Evolutionary conservation across 176 grass and related monocot genomes (phyloP).

Genomic region (Eragrostis curvula): DNA sequence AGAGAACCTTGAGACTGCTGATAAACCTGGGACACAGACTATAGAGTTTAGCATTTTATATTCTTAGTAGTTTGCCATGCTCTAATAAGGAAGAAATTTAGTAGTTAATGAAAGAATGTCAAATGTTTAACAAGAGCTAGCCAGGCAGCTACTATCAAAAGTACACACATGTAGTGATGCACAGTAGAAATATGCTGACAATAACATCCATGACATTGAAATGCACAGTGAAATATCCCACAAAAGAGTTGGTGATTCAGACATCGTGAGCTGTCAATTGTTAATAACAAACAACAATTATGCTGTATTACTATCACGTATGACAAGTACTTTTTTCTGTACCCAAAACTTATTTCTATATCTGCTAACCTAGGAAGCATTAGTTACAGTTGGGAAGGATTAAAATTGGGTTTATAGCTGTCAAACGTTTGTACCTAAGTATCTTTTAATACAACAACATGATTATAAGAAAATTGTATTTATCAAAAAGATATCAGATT

Average conservation of each 20-base stretch:
- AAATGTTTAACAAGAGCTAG: constrained; percentile 18
- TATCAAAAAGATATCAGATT: background rate
- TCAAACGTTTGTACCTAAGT: constrained; percentile 6
- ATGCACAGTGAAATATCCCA: background rate
- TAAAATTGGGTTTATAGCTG: background rate
- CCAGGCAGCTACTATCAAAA: constrained; percentile 17
- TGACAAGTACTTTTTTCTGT: background rate
- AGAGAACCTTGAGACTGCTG: constrained; percentile 70
- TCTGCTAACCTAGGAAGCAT: background rate
- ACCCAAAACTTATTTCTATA: background rate
- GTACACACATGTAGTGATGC: background rate
- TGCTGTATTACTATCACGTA: background rate
- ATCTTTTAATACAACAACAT: background rate
- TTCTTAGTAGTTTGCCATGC: background rate
- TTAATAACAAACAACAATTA: background rate
- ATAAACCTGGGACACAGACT: constrained; percentile 71
- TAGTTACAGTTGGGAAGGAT: background rate
- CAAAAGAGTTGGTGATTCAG: background rate
- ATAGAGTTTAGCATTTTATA: constrained; percentile 25
- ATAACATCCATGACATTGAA: background rate
- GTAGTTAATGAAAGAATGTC: background rate
- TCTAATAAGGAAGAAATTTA: background rate
- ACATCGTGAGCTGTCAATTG: background rate
- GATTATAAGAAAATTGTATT: background rate
- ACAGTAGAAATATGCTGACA: background rate